Evolutionary conservation across 2,329 filamentous ascomycete species (phyloP).

Genomic region (Orbilia quercus): DNA sequence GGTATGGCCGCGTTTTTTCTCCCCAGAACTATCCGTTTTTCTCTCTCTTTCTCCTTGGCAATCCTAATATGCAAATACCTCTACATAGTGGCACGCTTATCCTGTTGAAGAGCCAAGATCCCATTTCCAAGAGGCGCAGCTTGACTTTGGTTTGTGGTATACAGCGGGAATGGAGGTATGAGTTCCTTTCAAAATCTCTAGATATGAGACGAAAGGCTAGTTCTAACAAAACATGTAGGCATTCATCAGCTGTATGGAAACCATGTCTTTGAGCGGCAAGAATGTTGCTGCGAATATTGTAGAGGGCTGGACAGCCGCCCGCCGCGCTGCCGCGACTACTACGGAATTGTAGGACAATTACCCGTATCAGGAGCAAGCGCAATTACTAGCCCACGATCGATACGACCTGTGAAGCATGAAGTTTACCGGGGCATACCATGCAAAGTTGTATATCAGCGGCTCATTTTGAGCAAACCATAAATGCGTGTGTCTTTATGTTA

Average conservation of each 20-base stretch:
- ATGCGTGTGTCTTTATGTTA: too few species aligned
- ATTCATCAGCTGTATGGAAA: slow-evolving; percentile 98
- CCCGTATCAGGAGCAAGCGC: slow-evolving; percentile 3
- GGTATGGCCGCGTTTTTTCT: slow-evolving; percentile 31
- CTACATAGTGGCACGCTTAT: slow-evolving; percentile 79
- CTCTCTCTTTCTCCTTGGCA: too few species aligned
- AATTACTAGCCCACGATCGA: neutral
- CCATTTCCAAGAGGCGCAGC: slow-evolving; percentile 82
- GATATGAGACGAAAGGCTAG: slow-evolving; percentile 67
- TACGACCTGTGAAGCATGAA: neutral
- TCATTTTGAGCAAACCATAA: too few species aligned
- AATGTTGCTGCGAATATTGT: slow-evolving; percentile 80
- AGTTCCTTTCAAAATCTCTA: neutral
- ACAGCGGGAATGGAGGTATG: slow-evolving; percentile 67
- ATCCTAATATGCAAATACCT: slow-evolving; percentile 23
- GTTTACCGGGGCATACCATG: too few species aligned
- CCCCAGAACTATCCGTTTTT: too few species aligned
- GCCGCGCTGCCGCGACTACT: slow-evolving; percentile 19
- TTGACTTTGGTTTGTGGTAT: slow-evolving; percentile 76
- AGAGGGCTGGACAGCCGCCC: slow-evolving; percentile 68
- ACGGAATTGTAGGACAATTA: slow-evolving; percentile 31
- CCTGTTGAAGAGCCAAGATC: slow-evolving; percentile 84
- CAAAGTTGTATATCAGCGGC: too few species aligned
- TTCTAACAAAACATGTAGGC: slow-evolving; percentile 67
- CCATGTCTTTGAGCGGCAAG: slow-evolving; percentile 88